Conservation (phyloP, 441 rosid species). For the Manihot esculenta region DNA sequence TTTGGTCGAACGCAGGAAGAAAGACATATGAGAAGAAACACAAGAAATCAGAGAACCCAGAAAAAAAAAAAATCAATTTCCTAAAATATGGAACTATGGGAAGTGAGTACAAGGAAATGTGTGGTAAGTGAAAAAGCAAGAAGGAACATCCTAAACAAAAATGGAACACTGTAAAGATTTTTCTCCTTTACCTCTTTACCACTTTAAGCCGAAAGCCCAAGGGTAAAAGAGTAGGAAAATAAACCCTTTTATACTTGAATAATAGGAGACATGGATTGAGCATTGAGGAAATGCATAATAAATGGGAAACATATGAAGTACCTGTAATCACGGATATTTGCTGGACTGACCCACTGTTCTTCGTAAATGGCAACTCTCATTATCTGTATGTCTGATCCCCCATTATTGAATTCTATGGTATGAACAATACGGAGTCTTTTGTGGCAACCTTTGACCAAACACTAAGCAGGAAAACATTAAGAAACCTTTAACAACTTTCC, state of each 20-base stretch:
- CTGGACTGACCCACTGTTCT: conserved; percentile 62
- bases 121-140: too few relatives aligned
- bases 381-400: conserved; percentile 82
- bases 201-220: neutral
- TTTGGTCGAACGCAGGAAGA: too few relatives aligned
- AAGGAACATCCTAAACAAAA: too few relatives aligned
- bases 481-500: conserved; percentile 5
- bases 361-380: conserved; percentile 93
- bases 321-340: conserved; percentile 61
- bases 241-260: neutral
- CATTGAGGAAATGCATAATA: neutral
- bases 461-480: conserved; percentile 37
- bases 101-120: neutral
- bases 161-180: too few relatives aligned
- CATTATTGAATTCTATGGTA: conserved; percentile 74
- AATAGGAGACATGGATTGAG: neutral
- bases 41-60: too few relatives aligned
- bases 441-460: conserved; percentile 97
- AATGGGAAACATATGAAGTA: conserved; percentile 26
- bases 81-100: conserved; percentile 27
- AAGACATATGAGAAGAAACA: too few relatives aligned
- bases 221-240: neutral
- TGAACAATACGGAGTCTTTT: conserved; percentile 89
- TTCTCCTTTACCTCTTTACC: neutral
- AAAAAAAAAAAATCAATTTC: too few relatives aligned